Percentiles rank a stretch among this genome's conserved stretches.
Evolutionary conservation across 2,329 filamentous ascomycete genomes (phyloP).

Genomic region (Sarocladiaceae sp.): DNA sequence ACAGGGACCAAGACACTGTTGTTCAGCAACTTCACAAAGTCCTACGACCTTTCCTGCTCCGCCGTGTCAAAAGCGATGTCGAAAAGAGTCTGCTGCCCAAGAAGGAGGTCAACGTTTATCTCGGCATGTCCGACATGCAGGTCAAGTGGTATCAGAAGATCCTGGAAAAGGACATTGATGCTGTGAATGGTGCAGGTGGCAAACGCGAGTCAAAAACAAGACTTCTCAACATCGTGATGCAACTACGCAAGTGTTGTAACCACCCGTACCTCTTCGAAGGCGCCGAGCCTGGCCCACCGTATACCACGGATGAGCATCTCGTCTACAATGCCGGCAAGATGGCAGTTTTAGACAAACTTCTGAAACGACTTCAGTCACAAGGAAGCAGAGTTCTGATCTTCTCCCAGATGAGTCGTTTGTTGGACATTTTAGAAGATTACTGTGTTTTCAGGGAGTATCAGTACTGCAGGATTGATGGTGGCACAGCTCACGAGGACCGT

Average conservation of each 20-base stretch:
- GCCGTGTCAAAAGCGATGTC: constrained; percentile 94
- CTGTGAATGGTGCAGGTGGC: constrained; percentile 91
- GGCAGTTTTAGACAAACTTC: constrained; percentile 88
- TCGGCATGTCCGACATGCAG: constrained; percentile 99
- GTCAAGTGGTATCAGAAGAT: constrained; percentile 99
- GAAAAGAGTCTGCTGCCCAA: constrained; percentile 97
- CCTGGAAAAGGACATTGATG: constrained; percentile 96
- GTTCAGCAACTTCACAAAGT: constrained; percentile 94
- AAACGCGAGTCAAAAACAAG: constrained; percentile 98
- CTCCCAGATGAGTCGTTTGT: constrained; percentile 95
- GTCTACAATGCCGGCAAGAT: constrained; percentile 94
- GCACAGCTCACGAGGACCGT: constrained; percentile 94
- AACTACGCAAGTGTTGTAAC: constrained; percentile 97
- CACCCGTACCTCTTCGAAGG: constrained; percentile 98
- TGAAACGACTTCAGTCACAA: constrained; percentile 74
- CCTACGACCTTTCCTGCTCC: constrained; percentile 84
- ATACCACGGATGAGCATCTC: constrained; percentile 95
- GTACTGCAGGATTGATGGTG: constrained; percentile 95
- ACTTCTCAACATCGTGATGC: constrained; percentile 98
- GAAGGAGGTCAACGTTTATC: constrained; percentile 94
- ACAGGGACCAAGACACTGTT: constrained; percentile 86
- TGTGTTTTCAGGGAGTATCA: constrained; percentile 92
- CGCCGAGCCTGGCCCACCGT: constrained; percentile 92
- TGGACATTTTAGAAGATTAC: constrained; percentile 97
- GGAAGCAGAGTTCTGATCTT: constrained; percentile 97